These are phyloP conservation scores for Gastrodia elata DNA, from an alignment of 106 monocot genomes.

Conservation along the genomic window DNA sequence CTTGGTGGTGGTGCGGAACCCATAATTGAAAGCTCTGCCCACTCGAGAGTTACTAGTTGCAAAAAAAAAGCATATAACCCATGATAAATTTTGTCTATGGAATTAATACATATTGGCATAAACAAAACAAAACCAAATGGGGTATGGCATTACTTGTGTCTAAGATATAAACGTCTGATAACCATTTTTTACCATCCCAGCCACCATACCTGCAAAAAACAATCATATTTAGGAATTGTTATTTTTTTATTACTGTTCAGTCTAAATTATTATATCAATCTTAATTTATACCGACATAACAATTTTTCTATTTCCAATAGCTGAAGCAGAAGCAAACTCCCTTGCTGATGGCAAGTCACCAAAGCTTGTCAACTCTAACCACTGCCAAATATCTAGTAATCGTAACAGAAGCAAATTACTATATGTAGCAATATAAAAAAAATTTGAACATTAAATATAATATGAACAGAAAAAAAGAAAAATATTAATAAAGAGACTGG, in stretches of 20 bases:
- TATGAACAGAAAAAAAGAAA: background rate
- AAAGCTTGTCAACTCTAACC: slow-evolving; percentile 94
- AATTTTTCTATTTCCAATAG: slow-evolving; percentile 89
- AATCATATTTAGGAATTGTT: background rate
- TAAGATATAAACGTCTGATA: slow-evolving; percentile 92
- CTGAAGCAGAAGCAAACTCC: slow-evolving; percentile 91
- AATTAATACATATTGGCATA: background rate
- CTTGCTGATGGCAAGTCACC: slow-evolving; percentile 93
- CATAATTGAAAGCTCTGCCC: slow-evolving; percentile 75
- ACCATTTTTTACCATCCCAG: slow-evolving; percentile 98
- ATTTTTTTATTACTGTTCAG: background rate
- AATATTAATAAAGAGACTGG: background rate
- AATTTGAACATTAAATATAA: background rate
- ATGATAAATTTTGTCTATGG: background rate
- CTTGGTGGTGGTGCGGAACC: slow-evolving; percentile 80
- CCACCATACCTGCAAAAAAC: slow-evolving; percentile 80
- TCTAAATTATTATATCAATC: background rate
- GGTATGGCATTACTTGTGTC: slow-evolving; percentile 62
- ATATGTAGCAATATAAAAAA: background rate
- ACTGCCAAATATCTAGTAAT: slow-evolving; percentile 86
- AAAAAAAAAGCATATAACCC: background rate
- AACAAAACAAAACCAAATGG: background rate
- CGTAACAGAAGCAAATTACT: background rate
- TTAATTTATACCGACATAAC: slow-evolving; percentile 57
- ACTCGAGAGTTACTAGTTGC: slow-evolving; percentile 78